These are phyloP conservation scores for Populus nigra DNA, from an alignment of 345 rosid genomes.

Conservation along the genomic window DNA sequence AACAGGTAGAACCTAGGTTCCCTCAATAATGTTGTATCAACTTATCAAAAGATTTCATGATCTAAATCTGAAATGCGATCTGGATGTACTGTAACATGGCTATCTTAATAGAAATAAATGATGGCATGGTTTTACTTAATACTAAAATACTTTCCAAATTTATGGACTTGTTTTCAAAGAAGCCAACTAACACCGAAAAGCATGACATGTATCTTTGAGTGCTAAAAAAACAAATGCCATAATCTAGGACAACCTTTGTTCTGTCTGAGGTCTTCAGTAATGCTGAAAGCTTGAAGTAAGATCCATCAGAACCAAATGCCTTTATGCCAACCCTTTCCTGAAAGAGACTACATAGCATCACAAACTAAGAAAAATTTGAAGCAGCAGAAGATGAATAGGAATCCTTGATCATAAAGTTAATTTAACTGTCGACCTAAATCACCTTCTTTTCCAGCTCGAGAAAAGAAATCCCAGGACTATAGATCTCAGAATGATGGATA, in stretches of 20 bases:
- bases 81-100: no score
- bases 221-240: background rate
- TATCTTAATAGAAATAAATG: no score
- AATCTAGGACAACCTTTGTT: slow-evolving; percentile 65
- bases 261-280: slow-evolving; percentile 83
- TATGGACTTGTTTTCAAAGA: no score
- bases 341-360: slow-evolving; percentile 21
- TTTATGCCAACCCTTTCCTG: slow-evolving; percentile 93
- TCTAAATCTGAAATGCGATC: background rate
- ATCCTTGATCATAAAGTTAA: background rate
- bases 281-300: slow-evolving; percentile 87
- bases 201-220: no score
- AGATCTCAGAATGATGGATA: slow-evolving; percentile 65
- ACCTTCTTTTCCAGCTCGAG: slow-evolving; percentile 98
- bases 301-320: slow-evolving; percentile 73
- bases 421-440: slow-evolving; percentile 9
- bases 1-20: background rate
- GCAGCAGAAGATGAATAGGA: background rate
- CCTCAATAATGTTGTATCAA: background rate
- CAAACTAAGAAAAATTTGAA: background rate
- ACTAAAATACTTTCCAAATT: no score
- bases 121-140: no score
- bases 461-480: slow-evolving; percentile 91
- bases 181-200: no score
- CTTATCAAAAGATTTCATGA: background rate